A percentile compares a stretch with the other conserved stretches of the same genome.
Conservation (phyloP, 2,329 filamentous ascomycete species). For the Emmonsiellopsis sp. region DNA sequence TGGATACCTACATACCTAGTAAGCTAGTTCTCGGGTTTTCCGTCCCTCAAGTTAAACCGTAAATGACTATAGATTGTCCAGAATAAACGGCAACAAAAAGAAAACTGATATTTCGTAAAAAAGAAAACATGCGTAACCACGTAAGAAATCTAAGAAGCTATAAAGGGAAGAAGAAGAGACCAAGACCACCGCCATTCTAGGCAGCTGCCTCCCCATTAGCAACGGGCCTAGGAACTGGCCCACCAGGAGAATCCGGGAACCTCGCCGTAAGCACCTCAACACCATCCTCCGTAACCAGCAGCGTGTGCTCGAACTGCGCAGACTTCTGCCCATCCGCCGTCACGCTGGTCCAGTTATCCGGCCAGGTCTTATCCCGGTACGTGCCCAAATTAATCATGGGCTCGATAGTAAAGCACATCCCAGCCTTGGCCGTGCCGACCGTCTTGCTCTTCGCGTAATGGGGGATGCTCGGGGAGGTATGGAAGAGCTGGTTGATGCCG, state of each 20-base stretch:
- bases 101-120: no score
- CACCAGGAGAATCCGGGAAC: slow-evolving; percentile 64
- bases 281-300: slow-evolving; percentile 73
- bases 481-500: slow-evolving; percentile 88
- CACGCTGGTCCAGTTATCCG: slow-evolving; percentile 96
- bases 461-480: slow-evolving; percentile 85
- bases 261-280: slow-evolving; percentile 74
- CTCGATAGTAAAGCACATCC: slow-evolving; percentile 98
- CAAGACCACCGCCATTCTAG: background rate
- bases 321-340: slow-evolving; percentile 83
- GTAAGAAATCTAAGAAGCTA: background rate
- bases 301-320: slow-evolving; percentile 88
- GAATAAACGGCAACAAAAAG: no score
- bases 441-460: slow-evolving; percentile 99
- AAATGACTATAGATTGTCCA: no score
- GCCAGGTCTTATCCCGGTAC: slow-evolving; percentile 91
- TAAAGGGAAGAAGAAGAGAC: background rate
- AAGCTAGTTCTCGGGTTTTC: no score
- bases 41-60: no score
- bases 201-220: slow-evolving; percentile 10
- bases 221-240: slow-evolving; percentile 53
- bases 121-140: background rate
- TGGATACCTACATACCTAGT: no score
- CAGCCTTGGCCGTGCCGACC: slow-evolving; percentile 83
- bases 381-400: slow-evolving; percentile 94